A percentile compares a stretch with the other conserved stretches of the same genome.
Conservation (phyloP, 352 stramenopile species). For the Globisporangium ultimum region DNA sequence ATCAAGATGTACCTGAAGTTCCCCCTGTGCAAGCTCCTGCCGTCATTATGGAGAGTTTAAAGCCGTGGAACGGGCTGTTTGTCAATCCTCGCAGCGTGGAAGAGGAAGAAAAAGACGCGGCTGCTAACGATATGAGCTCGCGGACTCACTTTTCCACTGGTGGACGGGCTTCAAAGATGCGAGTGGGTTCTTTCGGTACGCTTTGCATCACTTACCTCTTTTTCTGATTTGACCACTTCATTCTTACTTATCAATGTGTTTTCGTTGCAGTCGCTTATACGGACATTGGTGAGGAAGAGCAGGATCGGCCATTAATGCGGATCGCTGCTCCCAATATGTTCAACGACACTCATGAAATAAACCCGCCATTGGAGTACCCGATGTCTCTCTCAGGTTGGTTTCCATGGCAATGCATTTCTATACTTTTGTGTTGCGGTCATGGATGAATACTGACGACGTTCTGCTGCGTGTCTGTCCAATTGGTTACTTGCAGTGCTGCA, state of each 20-base stretch:
- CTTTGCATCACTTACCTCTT: background rate
- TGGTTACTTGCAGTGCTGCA: background rate
- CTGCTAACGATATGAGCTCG: background rate
- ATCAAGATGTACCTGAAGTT: background rate
- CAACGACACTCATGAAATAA: background rate
- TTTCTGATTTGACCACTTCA: background rate
- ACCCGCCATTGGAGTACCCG: background rate
- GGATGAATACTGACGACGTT: background rate
- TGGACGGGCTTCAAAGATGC: background rate
- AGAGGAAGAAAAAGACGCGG: background rate
- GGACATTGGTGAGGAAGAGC: background rate
- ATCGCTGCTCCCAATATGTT: background rate
- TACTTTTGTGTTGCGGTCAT: background rate
- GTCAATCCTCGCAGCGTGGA: background rate
- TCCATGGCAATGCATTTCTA: background rate
- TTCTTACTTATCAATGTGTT: background rate
- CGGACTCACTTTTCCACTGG: background rate
- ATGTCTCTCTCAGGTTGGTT: slow-evolving; percentile 1
- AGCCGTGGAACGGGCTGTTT: background rate
- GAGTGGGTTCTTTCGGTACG: slow-evolving; percentile 1
- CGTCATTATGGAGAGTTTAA: background rate
- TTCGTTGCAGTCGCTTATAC: background rate
- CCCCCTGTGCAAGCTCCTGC: background rate
- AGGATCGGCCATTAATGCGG: background rate
- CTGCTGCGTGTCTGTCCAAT: background rate